Percentiles rank a stretch among this genome's conserved stretches.
Evolutionary conservation across 2,329 filamentous ascomycete genomes (phyloP).

Genomic region (Penicillium digitatum): DNA sequence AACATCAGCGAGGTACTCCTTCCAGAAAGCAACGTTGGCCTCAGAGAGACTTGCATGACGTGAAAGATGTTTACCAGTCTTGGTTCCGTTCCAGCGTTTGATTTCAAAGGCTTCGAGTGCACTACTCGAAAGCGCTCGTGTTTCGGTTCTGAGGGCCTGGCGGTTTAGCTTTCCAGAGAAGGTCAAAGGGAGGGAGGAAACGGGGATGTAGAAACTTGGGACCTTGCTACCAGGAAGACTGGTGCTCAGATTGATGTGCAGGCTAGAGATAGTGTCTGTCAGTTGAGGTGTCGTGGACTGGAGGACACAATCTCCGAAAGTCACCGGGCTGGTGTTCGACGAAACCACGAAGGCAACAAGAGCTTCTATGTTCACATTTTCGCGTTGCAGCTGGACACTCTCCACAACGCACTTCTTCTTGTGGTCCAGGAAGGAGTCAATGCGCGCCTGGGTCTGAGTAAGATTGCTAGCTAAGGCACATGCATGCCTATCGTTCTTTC

Average conservation of each 20-base stretch:
- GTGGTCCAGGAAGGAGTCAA: constrained; percentile 10
- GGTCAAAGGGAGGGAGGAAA: constrained; percentile 32
- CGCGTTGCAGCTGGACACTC: constrained; percentile 4
- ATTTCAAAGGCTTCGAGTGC: constrained; percentile 16
- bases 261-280: constrained; percentile 9
- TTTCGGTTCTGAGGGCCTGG: constrained; percentile 15
- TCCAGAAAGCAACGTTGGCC: constrained; percentile 45
- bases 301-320: constrained; percentile 8
- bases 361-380: not conserved
- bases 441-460: constrained; percentile 12
- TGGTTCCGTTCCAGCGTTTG: constrained; percentile 17
- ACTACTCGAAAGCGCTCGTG: constrained; percentile 9
- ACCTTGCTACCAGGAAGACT: constrained; percentile 33
- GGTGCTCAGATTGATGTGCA: constrained; percentile 24
- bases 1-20: constrained; percentile 41
- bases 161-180: constrained; percentile 34
- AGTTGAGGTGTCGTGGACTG: constrained; percentile 13
- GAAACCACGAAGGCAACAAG: constrained; percentile 24
- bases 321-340: not conserved
- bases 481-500: constrained; percentile 20
- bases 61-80: constrained; percentile 10
- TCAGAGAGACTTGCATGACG: constrained; percentile 19
- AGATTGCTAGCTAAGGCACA: constrained; percentile 1
- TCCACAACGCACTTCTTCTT: constrained; percentile 23
- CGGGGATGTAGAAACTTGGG: constrained; percentile 34